These are phyloP conservation scores for Melastoma candidum DNA, from an alignment of 441 rosid genomes.

Conservation along the genomic window DNA sequence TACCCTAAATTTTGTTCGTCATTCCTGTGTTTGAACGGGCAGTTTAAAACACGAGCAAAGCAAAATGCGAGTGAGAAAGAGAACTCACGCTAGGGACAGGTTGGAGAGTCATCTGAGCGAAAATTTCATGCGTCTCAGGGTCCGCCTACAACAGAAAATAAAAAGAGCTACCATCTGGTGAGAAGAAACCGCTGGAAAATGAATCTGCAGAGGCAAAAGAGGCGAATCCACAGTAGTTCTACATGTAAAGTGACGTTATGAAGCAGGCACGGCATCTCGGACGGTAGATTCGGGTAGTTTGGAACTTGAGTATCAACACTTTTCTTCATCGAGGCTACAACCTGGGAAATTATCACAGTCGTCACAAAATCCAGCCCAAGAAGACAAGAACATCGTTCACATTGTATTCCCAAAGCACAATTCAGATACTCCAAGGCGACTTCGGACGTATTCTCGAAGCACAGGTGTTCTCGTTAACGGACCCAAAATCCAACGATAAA, in stretches of 20 bases:
- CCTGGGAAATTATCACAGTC: conserved; percentile 33
- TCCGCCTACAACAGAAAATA: conserved; percentile 52
- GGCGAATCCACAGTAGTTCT: conserved; percentile 11
- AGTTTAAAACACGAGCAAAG: conserved; percentile 4
- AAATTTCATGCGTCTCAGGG: conserved; percentile 92
- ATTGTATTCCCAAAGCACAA: too few relatives aligned
- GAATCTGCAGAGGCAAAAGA: neutral
- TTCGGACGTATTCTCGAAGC: too few relatives aligned
- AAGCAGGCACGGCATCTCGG: conserved; percentile 77
- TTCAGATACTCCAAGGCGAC: too few relatives aligned
- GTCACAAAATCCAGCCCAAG: conserved; percentile 1
- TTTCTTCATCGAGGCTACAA: conserved; percentile 89
- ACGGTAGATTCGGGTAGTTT: conserved; percentile 81
- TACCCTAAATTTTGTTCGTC: too few relatives aligned
- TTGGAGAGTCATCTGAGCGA: conserved; percentile 95
- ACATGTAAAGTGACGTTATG: conserved; percentile 83
- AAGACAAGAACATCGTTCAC: neutral
- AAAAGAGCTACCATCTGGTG: neutral
- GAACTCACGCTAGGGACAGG: conserved; percentile 65
- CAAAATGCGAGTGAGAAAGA: too few relatives aligned
- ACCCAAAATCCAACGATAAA: too few relatives aligned
- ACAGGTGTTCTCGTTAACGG: too few relatives aligned
- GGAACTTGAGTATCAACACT: conserved; percentile 68
- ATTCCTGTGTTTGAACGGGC: too few relatives aligned
- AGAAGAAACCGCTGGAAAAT: conserved; percentile 1